phyloP scores from a whole-genome alignment of 1,284 basidiomycete genomes.

The Apiotrichum akiyoshidainum region DNA sequence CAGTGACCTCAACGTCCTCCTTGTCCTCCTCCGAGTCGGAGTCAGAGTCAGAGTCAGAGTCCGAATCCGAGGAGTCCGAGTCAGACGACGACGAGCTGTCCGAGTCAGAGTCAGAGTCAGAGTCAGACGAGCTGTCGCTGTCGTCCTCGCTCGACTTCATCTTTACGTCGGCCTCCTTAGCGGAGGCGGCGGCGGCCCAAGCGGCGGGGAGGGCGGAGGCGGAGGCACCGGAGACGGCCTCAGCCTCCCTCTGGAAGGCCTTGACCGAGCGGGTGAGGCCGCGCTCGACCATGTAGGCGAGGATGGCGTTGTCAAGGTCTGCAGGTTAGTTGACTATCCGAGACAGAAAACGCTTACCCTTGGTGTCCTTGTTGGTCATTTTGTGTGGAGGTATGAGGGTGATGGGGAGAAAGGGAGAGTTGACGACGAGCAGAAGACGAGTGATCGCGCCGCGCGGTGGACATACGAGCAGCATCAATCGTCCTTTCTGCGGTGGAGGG shows the following conservation, averaged over 20 bases:
- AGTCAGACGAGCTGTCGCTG: conserved; percentile 20
- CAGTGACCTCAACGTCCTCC: conserved; percentile 14
- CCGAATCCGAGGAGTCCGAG: conserved; percentile 21
- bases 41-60: conserved; percentile 17
- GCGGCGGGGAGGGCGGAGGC: conserved; percentile 29
- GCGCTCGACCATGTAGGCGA: conserved; percentile 45
- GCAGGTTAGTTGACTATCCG: neutral
- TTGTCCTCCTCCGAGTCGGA: conserved; percentile 6
- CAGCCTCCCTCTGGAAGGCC: conserved; percentile 49
- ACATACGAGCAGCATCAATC: neutral
- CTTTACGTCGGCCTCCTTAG: conserved; percentile 19
- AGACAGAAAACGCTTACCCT: conserved; percentile 10
- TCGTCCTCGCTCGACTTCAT: conserved; percentile 19
- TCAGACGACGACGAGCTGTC: conserved; percentile 11
- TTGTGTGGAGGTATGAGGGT: neutral
- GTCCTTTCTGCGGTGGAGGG: too few species aligned
- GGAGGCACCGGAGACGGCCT: conserved; percentile 23
- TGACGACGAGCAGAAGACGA: conserved; percentile 1
- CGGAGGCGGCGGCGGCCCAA: conserved; percentile 23
- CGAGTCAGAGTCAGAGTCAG: conserved; percentile 5
- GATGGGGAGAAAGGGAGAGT: neutral
- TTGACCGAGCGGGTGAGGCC: conserved; percentile 46
- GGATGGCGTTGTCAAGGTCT: conserved; percentile 49
- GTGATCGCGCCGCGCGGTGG: neutral
- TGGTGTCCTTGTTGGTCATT: conserved; percentile 13